Percentiles rank a stretch among this genome's conserved stretches.
phyloP scores from a whole-genome alignment of 148 eudicot species.

The Nepenthes mirabilis region DNA sequence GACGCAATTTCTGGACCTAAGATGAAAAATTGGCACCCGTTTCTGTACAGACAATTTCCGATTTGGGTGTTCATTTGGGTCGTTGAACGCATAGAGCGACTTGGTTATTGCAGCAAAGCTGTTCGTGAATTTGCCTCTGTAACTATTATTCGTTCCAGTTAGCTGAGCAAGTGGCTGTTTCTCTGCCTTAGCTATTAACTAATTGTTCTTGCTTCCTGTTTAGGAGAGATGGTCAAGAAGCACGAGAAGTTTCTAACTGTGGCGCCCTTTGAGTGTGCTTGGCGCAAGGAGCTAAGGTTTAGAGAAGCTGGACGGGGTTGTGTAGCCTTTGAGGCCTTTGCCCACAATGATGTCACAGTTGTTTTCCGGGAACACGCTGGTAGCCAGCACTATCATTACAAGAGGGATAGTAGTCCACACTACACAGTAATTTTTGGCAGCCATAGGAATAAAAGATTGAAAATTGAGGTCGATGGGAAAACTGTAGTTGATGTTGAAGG shows the following conservation, averaged over 20 bases:
- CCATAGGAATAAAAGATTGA: constrained; percentile 70
- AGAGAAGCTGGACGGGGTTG: constrained; percentile 93
- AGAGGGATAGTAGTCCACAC: constrained; percentile 86
- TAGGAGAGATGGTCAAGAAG: constrained; percentile 36
- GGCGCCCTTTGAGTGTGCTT: constrained; percentile 94
- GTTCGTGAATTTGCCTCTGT: constrained; percentile 3
- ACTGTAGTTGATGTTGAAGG: constrained; percentile 81
- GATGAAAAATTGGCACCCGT: no score
- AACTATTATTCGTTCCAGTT: neutral
- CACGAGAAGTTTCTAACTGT: constrained; percentile 71
- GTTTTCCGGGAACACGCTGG: constrained; percentile 88
- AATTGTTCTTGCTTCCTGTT: constrained; percentile 5
- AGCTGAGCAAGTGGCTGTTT: neutral
- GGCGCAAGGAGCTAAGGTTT: constrained; percentile 74
- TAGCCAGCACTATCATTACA: constrained; percentile 86
- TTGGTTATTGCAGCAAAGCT: neutral
- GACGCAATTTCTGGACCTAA: no score
- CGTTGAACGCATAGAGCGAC: neutral
- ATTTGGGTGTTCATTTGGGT: neutral
- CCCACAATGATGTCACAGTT: constrained; percentile 80
- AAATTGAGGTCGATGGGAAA: constrained; percentile 75
- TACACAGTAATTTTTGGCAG: constrained; percentile 87
- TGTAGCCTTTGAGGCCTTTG: constrained; percentile 89
- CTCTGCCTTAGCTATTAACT: neutral
- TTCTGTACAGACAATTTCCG: neutral